These are phyloP conservation scores for Venturia asperata DNA, from an alignment of 2,329 filamentous ascomycete genomes.

Conservation along the genomic window DNA sequence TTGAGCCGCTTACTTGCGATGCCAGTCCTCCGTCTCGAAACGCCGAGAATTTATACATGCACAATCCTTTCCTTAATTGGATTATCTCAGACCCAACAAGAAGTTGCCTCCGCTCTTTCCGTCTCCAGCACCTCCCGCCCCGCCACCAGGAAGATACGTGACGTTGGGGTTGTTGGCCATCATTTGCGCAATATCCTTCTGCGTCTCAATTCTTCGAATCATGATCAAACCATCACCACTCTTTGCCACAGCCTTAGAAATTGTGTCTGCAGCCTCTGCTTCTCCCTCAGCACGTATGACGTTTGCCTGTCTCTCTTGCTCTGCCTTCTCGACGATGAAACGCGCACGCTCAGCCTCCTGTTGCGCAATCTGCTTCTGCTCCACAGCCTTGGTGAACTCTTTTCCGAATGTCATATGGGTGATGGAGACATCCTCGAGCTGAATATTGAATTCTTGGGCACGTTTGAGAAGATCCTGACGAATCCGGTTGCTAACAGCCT, in stretches of 20 bases:
- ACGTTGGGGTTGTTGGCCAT: conserved; percentile 89
- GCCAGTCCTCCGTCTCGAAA: neutral
- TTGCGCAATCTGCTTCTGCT: conserved; percentile 99
- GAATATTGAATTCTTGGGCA: conserved; percentile 96
- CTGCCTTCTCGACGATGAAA: conserved; percentile 97
- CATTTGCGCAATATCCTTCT: conserved; percentile 88
- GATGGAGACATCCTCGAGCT: conserved; percentile 96
- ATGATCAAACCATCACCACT: conserved; percentile 86
- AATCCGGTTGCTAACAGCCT: conserved; percentile 93
- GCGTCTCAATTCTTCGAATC: conserved; percentile 96
- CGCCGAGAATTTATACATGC: neutral
- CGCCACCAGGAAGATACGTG: conserved; percentile 78
- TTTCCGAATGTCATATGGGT: conserved; percentile 99
- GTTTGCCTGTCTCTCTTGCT: conserved; percentile 97
- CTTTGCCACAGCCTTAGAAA: conserved; percentile 89
- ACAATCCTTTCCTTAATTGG: neutral
- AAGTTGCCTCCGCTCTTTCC: conserved; percentile 54
- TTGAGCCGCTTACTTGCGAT: neutral
- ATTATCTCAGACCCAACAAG: conserved; percentile 56
- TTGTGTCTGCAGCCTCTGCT: conserved; percentile 92
- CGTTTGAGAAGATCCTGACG: conserved; percentile 85
- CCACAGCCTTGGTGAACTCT: conserved; percentile 96
- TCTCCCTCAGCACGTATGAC: conserved; percentile 98
- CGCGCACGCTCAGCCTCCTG: conserved; percentile 95
- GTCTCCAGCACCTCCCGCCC: conserved; percentile 46